A percentile compares a stretch with the other conserved stretches of the same genome.
phyloP scores from a whole-genome alignment of 2,329 filamentous ascomycete species.

The Amphichorda felina region DNA sequence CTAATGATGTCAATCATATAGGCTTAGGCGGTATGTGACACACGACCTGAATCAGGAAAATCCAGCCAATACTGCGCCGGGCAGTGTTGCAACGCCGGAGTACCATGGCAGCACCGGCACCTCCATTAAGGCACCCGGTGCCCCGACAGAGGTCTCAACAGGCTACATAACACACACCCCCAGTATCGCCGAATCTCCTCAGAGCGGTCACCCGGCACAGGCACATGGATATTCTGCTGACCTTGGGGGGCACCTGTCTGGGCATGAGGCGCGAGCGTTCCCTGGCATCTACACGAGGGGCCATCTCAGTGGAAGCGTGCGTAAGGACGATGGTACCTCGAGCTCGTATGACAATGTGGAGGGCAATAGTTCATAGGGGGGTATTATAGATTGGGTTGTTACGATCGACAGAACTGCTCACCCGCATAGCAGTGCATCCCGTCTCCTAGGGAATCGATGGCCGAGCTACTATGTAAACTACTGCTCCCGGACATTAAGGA shows the following conservation, averaged over 20 bases:
- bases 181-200: background rate
- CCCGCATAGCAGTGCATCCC: no score
- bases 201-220: background rate
- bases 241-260: constrained; percentile 3
- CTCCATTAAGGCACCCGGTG: background rate
- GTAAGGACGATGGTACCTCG: constrained; percentile 7
- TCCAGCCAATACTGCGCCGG: background rate
- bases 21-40: constrained; percentile 29
- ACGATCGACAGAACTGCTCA: no score
- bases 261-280: constrained; percentile 24
- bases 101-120: background rate
- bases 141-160: background rate
- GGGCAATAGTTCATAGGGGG: background rate
- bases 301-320: constrained; percentile 27
- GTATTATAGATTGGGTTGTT: no score
- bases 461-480: no score
- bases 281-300: constrained; percentile 54
- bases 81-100: background rate
- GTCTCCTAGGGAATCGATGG: no score
- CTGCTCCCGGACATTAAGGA: no score
- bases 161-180: background rate
- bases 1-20: constrained; percentile 8
- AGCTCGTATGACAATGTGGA: constrained; percentile 2
- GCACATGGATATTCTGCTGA: background rate
- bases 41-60: constrained; percentile 10